phyloP scores from a whole-genome alignment of 345 rosid genomes.

The Excoecaria agallocha region DNA sequence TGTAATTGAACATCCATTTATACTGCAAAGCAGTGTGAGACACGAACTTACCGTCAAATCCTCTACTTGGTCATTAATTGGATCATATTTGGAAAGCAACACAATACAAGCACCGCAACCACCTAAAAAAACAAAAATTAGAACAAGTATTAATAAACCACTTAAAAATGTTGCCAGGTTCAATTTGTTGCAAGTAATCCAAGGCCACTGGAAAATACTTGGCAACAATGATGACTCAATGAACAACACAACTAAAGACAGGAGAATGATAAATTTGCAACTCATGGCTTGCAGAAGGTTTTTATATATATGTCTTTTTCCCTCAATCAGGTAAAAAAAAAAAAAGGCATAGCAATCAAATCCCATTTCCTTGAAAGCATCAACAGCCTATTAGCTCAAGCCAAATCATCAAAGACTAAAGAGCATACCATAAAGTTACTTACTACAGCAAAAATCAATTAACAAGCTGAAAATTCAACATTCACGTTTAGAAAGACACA shows the following conservation, averaged over 20 bases:
- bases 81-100: slow-evolving; percentile 61
- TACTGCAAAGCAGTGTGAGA: slow-evolving; percentile 77
- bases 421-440: background rate
- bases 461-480: background rate
- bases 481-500: too few relatives aligned
- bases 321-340: background rate
- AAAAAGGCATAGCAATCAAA: background rate
- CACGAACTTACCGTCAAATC: slow-evolving; percentile 69
- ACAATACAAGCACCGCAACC: slow-evolving; percentile 94
- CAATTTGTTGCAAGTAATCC: background rate
- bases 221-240: background rate
- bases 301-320: too few relatives aligned
- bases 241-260: background rate
- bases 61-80: slow-evolving; percentile 49
- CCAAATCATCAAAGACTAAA: background rate
- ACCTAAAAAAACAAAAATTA: slow-evolving; percentile 48
- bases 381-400: background rate
- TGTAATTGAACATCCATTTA: slow-evolving; percentile 77
- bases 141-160: slow-evolving; percentile 8
- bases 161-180: background rate
- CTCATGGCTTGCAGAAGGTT: background rate
- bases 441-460: background rate
- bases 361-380: background rate
- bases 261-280: background rate
- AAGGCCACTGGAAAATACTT: background rate